phyloP scores from a whole-genome alignment of 495 filamentous ascomycete genomes.

The Lepidopterella palustris region DNA sequence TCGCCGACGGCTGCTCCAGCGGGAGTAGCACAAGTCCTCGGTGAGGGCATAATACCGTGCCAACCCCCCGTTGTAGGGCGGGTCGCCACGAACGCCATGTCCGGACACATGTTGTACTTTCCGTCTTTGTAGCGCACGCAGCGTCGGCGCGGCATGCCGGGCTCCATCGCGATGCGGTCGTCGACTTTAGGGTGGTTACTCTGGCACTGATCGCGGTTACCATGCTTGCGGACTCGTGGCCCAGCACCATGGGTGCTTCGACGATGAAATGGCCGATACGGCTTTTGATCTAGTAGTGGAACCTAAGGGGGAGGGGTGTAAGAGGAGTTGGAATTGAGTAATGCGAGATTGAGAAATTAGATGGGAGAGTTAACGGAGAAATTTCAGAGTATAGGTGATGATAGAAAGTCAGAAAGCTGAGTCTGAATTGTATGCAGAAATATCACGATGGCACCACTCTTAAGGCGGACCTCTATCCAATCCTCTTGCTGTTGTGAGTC shows the following conservation, averaged over 20 bases:
- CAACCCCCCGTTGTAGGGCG: conserved; percentile 70
- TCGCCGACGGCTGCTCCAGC: conserved; percentile 77
- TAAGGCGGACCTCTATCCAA: too few species aligned
- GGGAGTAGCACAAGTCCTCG: conserved; percentile 75
- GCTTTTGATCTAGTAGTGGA: conserved; percentile 88
- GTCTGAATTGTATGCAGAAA: not conserved
- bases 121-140: conserved; percentile 68
- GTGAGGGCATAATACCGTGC: conserved; percentile 71
- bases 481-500: too few species aligned
- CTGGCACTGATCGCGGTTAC: conserved; percentile 61
- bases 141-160: conserved; percentile 71
- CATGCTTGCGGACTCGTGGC: conserved; percentile 81
- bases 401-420: conserved; percentile 3
- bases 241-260: conserved; percentile 83
- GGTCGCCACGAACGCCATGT: conserved; percentile 83
- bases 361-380: too few species aligned
- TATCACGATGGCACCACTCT: not conserved
- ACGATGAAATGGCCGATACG: conserved; percentile 76
- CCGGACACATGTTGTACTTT: conserved; percentile 74
- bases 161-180: conserved; percentile 76
- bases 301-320: conserved; percentile 32
- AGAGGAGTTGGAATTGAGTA: too few species aligned
- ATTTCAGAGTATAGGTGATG: not conserved
- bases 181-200: conserved; percentile 58
- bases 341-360: not conserved